phyloP scores from a whole-genome alignment of 768 basidiomycete genomes.

The Tulasnella sp. region DNA sequence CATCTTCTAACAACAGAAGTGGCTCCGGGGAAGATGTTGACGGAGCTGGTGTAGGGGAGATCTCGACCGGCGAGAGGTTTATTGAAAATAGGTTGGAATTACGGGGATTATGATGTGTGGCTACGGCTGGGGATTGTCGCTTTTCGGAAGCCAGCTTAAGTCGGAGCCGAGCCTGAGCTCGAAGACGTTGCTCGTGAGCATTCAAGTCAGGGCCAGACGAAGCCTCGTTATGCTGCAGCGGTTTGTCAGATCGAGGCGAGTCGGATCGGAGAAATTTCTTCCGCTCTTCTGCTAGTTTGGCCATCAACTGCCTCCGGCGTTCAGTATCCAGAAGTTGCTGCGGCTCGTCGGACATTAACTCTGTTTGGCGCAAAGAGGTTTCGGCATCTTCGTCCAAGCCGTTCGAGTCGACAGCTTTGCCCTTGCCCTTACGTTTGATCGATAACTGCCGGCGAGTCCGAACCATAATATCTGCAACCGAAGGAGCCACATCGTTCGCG shows the following conservation, averaged over 20 bases:
- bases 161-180: slow-evolving; percentile 1
- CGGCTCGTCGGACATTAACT: too few species aligned
- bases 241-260: not conserved
- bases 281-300: not conserved
- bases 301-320: slow-evolving; percentile 8
- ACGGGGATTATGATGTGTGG: not conserved
- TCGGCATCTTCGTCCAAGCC: not conserved
- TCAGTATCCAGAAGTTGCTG: not conserved
- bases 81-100: not conserved
- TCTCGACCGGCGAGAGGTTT: not conserved
- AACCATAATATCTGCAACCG: slow-evolving; percentile 24
- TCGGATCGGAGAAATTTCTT: not conserved
- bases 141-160: slow-evolving; percentile 20
- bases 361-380: not conserved
- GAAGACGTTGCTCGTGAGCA: slow-evolving; percentile 1
- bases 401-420: not conserved
- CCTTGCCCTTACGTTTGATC: slow-evolving; percentile 4
- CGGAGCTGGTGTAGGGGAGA: not conserved
- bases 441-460: slow-evolving; percentile 7
- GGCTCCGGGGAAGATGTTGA: too few species aligned
- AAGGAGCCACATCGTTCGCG: not conserved
- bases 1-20: too few species aligned
- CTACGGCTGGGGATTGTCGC: not conserved
- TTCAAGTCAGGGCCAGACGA: not conserved
- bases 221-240: not conserved